Conservation (phyloP, 2,329 filamentous ascomycete species). For the Clarireedia paspali region DNA sequence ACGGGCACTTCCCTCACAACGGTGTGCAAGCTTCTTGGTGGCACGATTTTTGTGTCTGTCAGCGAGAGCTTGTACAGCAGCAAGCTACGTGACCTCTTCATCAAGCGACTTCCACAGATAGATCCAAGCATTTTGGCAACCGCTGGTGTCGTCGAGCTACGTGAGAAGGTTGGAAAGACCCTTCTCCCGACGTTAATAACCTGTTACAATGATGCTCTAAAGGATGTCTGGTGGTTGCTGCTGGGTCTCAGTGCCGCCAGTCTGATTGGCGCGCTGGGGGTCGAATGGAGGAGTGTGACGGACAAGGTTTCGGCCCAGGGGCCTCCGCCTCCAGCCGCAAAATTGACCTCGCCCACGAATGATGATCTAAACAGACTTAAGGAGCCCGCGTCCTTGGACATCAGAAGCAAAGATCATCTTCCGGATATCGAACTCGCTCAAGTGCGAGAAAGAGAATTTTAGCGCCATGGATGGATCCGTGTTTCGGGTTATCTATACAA, state of each 20-base stretch:
- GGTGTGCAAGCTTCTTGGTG: constrained; percentile 3
- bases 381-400: no score
- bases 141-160: not conserved
- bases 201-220: not conserved
- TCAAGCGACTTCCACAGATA: not conserved
- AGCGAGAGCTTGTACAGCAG: constrained; percentile 4
- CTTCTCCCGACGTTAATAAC: not conserved
- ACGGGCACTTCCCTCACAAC: constrained; percentile 30
- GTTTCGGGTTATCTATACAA: no score
- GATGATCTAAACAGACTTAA: no score
- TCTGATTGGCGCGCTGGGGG: constrained; percentile 44
- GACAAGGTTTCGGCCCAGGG: no score
- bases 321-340: no score
- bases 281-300: constrained; percentile 47
- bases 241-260: constrained; percentile 21
- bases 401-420: no score
- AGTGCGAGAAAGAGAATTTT: no score
- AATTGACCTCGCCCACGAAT: no score
- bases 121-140: not conserved
- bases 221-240: not conserved
- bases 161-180: not conserved
- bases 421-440: no score
- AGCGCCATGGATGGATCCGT: no score
- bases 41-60: constrained; percentile 8
- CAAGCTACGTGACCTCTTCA: constrained; percentile 32